These are phyloP conservation scores for Ustulina deusta DNA, from an alignment of 2,329 filamentous ascomycete species.

Conservation along the genomic window DNA sequence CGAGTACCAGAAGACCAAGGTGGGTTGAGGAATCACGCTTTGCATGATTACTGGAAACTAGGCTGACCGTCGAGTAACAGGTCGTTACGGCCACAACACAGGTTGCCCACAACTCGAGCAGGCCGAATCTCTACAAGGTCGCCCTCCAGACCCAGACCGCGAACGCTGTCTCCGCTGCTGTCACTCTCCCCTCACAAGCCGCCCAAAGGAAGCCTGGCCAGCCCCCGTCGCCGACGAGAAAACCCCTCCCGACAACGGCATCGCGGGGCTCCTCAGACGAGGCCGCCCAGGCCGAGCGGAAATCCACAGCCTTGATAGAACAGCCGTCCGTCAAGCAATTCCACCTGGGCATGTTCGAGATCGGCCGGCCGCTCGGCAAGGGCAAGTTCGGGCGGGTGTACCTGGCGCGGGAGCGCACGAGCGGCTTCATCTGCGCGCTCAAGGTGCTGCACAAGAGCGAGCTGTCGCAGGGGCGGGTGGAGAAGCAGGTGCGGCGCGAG, in stretches of 20 bases:
- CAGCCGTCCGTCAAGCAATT: constrained; percentile 73
- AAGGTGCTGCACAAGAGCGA: constrained; percentile 90
- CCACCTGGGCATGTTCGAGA: constrained; percentile 95
- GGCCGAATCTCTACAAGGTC: constrained; percentile 87
- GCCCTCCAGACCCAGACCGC: constrained; percentile 82
- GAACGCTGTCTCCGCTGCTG: constrained; percentile 69
- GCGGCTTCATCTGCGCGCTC: constrained; percentile 85
- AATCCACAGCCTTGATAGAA: constrained; percentile 65
- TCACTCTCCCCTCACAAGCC: constrained; percentile 75
- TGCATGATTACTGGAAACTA: constrained; percentile 40
- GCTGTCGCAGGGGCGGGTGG: constrained; percentile 79
- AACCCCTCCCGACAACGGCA: constrained; percentile 58
- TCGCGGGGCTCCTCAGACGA: constrained; percentile 60
- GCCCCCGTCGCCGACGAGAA: constrained; percentile 65
- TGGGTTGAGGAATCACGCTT: constrained; percentile 59
- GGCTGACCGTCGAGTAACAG: constrained; percentile 57
- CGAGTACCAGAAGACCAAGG: constrained; percentile 82
- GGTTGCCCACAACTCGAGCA: constrained; percentile 66
- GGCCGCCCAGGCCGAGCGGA: constrained; percentile 60
- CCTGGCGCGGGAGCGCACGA: constrained; percentile 81
- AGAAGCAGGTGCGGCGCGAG: constrained; percentile 88
- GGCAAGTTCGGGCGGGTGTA: constrained; percentile 91
- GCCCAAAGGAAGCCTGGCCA: constrained; percentile 64
- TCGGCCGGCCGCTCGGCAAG: constrained; percentile 85
- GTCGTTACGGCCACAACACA: constrained; percentile 59